phyloP scores from a whole-genome alignment of 225 moss, liverwort and hornwort species.

The Bryum argenteum region DNA sequence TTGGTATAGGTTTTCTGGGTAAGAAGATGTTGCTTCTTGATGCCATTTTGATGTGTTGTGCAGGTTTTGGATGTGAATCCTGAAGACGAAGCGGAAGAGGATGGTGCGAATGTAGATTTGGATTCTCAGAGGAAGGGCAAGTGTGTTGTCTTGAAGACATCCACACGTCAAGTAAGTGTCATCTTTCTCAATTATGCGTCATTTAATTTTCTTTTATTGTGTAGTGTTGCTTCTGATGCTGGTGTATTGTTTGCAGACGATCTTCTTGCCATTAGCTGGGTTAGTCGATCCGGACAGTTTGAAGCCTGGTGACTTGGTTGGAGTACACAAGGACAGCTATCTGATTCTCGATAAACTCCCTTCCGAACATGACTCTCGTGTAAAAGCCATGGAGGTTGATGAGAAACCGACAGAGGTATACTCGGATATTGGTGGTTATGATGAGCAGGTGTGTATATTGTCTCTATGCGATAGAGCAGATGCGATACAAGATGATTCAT shows the following conservation, averaged over 20 bases:
- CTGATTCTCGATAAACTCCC: slow-evolving; percentile 93
- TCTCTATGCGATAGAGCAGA: background rate
- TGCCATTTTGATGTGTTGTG: slow-evolving; percentile 28
- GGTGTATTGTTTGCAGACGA: slow-evolving; percentile 60
- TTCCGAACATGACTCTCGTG: slow-evolving; percentile 91
- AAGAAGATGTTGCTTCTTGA: slow-evolving; percentile 4
- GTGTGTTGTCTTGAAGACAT: slow-evolving; percentile 97
- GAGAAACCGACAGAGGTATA: slow-evolving; percentile 97
- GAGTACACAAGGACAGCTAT: slow-evolving; percentile 98
- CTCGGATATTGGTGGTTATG: slow-evolving; percentile 90
- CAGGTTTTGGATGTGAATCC: slow-evolving; percentile 97
- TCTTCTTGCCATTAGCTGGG: slow-evolving; percentile 95
- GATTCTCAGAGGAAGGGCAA: slow-evolving; percentile 98
- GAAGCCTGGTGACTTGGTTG: slow-evolving; percentile 95
- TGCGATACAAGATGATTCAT: background rate
- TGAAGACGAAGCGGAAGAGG: slow-evolving; percentile 96
- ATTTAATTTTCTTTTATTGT: background rate
- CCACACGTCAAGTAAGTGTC: slow-evolving; percentile 85
- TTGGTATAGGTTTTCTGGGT: slow-evolving; percentile 30
- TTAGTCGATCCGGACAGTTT: slow-evolving; percentile 86
- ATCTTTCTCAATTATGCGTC: slow-evolving; percentile 2
- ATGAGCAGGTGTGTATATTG: slow-evolving; percentile 73
- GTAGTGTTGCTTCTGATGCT: slow-evolving; percentile 24
- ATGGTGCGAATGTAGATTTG: slow-evolving; percentile 96
- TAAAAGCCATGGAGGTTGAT: slow-evolving; percentile 98